phyloP scores from a whole-genome alignment of 2,329 filamentous ascomycete genomes.

The Trichoderma polysporum region DNA sequence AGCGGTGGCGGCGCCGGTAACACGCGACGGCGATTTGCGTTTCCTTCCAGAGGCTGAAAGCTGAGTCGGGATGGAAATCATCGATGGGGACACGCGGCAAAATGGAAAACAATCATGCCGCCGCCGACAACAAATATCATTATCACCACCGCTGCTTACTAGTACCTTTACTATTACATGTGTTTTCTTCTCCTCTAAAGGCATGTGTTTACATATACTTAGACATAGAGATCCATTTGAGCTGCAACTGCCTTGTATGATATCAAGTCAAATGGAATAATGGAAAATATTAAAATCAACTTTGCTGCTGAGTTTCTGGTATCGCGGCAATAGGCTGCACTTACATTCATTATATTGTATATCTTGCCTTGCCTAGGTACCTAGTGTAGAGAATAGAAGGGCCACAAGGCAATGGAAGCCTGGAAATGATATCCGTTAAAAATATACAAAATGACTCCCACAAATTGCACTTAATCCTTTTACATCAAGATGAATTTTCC shows the following conservation, averaged over 20 bases:
- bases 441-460: too few species aligned
- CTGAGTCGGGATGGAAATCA: neutral
- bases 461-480: too few species aligned
- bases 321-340: too few species aligned
- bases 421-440: too few species aligned
- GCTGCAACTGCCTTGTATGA: neutral
- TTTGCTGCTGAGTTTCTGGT: too few species aligned
- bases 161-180: neutral
- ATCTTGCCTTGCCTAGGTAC: too few species aligned
- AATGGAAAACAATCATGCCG: neutral
- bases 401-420: too few species aligned
- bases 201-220: neutral
- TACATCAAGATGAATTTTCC: too few species aligned
- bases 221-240: constrained; percentile 19
- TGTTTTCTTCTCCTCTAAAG: neutral
- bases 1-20: too few species aligned
- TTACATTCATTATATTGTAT: too few species aligned
- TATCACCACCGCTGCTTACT: neutral
- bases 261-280: neutral
- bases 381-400: too few species aligned
- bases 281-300: neutral
- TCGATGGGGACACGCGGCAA: neutral
- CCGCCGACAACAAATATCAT: neutral
- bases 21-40: neutral
- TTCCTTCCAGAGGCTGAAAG: neutral